Conservation (phyloP, 257 asterid species). For the Scutellaria minor region DNA sequence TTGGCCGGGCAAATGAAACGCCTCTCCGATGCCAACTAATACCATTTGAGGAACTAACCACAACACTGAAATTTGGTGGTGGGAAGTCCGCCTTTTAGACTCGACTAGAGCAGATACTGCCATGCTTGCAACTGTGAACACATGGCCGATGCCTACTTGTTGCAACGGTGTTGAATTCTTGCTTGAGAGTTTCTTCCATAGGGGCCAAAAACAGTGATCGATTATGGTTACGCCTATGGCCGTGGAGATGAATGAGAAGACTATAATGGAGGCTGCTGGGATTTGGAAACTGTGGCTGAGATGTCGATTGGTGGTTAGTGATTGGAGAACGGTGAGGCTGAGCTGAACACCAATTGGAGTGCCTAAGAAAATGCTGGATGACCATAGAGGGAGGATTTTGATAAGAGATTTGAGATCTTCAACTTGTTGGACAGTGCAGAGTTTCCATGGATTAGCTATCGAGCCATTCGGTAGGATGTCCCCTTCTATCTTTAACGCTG, state of each 20-base stretch:
- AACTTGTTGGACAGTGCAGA: slow-evolving; percentile 51
- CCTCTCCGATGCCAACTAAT: slow-evolving; percentile 54
- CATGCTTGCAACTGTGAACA: slow-evolving; percentile 49
- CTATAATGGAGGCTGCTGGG: slow-evolving; percentile 46
- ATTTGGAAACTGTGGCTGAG: slow-evolving; percentile 38
- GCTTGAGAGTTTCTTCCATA: slow-evolving; percentile 19
- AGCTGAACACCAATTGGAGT: slow-evolving; percentile 48
- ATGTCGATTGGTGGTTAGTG: slow-evolving; percentile 46
- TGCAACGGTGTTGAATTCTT: slow-evolving; percentile 1
- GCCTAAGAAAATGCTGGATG: slow-evolving; percentile 45
- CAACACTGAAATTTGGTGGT: slow-evolving; percentile 27
- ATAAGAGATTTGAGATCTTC: slow-evolving; percentile 51
- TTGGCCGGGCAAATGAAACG: slow-evolving; percentile 58
- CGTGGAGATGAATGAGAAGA: slow-evolving; percentile 42
- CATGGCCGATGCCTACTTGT: slow-evolving; percentile 48
- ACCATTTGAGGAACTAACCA: slow-evolving; percentile 61
- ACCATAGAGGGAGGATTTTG: slow-evolving; percentile 50
- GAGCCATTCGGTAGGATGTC: slow-evolving; percentile 41
- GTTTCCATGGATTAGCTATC: slow-evolving; percentile 42
- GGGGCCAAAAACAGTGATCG: slow-evolving; percentile 35
- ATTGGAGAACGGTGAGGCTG: slow-evolving; percentile 51
- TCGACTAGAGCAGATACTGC: slow-evolving; percentile 55
- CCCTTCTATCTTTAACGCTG: slow-evolving; percentile 43
- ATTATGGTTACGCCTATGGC: slow-evolving; percentile 27
- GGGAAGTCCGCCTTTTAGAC: slow-evolving; percentile 35